Evolutionary conservation across 1,284 basidiomycete genomes (phyloP).

Genomic region (Puccinia novopanici): DNA sequence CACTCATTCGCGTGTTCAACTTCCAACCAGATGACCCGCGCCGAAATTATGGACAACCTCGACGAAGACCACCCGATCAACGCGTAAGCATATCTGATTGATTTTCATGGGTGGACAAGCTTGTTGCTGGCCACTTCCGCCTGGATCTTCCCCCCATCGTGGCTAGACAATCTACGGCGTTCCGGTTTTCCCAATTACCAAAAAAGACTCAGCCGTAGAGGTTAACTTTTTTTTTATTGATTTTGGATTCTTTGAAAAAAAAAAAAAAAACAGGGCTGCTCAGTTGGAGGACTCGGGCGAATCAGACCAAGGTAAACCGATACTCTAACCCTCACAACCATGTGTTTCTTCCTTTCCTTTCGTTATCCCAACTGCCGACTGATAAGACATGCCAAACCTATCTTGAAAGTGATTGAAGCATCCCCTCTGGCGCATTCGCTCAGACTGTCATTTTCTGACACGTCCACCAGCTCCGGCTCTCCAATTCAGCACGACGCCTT

Average conservation of each 20-base stretch:
- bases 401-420: conserved; percentile 13
- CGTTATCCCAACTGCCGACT: conserved; percentile 9
- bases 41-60: neutral
- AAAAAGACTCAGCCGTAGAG: neutral
- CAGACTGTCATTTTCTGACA: neutral
- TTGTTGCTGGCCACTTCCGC: neutral
- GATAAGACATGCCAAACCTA: neutral
- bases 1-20: conserved; percentile 13
- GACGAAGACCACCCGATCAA: conserved; percentile 1
- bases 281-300: neutral
- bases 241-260: neutral
- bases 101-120: too few species aligned
- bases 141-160: neutral
- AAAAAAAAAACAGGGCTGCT: conserved; percentile 7
- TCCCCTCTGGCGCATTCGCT: neutral
- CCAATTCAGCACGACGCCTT: neutral
- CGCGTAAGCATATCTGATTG: neutral
- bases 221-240: too few species aligned
- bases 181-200: neutral
- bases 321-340: conserved; percentile 9
- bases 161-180: neutral
- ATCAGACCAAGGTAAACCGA: conserved; percentile 16
- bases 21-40: neutral
- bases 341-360: conserved; percentile 25
- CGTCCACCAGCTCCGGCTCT: neutral